Base-by-base conservation (phyloP, 2,329 filamentous ascomycete genomes). In the Claviceps sp. region DNA sequence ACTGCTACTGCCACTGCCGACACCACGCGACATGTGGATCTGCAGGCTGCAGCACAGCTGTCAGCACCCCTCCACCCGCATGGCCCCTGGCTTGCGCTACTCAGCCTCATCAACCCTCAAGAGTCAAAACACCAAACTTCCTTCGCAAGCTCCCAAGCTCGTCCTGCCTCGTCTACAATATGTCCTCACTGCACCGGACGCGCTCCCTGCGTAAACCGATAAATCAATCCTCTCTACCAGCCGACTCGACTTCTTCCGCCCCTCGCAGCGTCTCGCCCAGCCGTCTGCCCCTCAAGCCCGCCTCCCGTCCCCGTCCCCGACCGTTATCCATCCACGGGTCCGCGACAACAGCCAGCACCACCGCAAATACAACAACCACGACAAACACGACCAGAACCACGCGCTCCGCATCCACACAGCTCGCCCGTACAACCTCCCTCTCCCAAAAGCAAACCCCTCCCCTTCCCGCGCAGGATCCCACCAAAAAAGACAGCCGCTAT, bases 271-370 rank as follows among this genome's bases (percentile, higher is more conserved):
- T 57, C 18, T 78, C 75, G 9, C 74, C 76, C 2, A 78, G 71
- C 59, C 70, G 75, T 41, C 65, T 78, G 36, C 75, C 75, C 41
- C 61, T 73, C 57, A 77, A 74, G 59, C 72, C 72, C 36, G 57
- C 61, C 48, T 62, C 16, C 24, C 6, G 20, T 18, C n/a, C 40
- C 9, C 38, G n/a, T 4, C 41, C 65, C 24, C 63, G 68, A 42
- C 63, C 64, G 20, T 58, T 63, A 41, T 66, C 67, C 14, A n/a
- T 48, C 24, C 26, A 8, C 45, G 30, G 18, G 7, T 59, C 58
- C n/a, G 56, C 57, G 20, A 38, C 50, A 13, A 50, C 55, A 3
- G 55, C 59, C 26, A 52, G 52, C 18, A 56, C 54, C 24, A 40
- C 11, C 36, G 16, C 41, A 3, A 26, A 18, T 52, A 6, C 18